Conservation (phyloP, 2,329 filamentous ascomycete genomes). For the Colletotrichum agaves region DNA sequence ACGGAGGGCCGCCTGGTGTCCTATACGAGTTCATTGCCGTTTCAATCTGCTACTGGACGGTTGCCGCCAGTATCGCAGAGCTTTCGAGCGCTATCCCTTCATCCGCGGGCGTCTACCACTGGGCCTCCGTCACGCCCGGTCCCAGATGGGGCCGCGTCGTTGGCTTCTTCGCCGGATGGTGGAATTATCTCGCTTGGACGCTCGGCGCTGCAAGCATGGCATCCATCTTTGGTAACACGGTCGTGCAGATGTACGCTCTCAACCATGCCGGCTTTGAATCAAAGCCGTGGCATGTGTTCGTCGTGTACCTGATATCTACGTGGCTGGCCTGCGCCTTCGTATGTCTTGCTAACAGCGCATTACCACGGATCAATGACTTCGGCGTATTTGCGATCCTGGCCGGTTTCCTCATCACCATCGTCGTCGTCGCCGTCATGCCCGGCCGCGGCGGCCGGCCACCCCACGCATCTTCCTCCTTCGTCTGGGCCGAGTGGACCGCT, state of each 20-base stretch:
- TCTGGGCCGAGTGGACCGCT: conserved; percentile 54
- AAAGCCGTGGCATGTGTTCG: conserved; percentile 56
- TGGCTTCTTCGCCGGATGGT: conserved; percentile 58
- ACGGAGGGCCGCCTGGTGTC: conserved; percentile 70
- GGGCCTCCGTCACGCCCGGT: conserved; percentile 68
- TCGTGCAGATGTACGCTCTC: conserved; percentile 57
- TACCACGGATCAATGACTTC: conserved; percentile 64
- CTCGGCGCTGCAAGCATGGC: conserved; percentile 54
- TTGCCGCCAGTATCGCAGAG: conserved; percentile 69
- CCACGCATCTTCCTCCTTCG: conserved; percentile 49
- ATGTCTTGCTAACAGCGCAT: conserved; percentile 65
- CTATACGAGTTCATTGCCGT: conserved; percentile 68
- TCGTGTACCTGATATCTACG: conserved; percentile 53
- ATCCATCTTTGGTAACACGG: conserved; percentile 53
- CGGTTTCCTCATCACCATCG: conserved; percentile 64
- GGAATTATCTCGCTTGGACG: conserved; percentile 56
- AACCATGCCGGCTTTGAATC: conserved; percentile 51
- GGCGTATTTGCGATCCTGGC: conserved; percentile 63
- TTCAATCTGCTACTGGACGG: conserved; percentile 65
- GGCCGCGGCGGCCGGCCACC: conserved; percentile 44
- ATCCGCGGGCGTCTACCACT: conserved; percentile 70
- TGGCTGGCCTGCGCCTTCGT: conserved; percentile 52
- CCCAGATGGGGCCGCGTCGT: conserved; percentile 60
- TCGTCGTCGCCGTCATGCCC: conserved; percentile 66
- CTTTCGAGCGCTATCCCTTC: conserved; percentile 71